These are phyloP conservation scores for Chaetomiaceae sp. DNA, from an alignment of 2,329 filamentous ascomycete species.

Conservation along the genomic window DNA sequence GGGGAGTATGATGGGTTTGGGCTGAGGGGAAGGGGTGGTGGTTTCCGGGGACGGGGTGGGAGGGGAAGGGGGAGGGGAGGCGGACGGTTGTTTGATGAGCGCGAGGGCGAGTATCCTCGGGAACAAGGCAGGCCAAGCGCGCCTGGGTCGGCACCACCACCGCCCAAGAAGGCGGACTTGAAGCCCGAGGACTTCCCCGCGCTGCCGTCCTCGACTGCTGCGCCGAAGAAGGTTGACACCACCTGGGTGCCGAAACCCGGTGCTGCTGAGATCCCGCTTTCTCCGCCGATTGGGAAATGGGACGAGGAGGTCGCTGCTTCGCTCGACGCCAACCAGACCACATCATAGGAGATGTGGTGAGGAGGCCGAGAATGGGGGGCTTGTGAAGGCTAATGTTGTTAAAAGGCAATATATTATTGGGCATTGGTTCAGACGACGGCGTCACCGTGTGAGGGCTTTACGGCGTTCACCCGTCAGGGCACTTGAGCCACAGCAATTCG, in stretches of 20 bases:
- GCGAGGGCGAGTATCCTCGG: neutral
- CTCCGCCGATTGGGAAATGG: constrained; percentile 46
- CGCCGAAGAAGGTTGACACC: constrained; percentile 30
- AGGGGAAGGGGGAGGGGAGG: constrained; percentile 33
- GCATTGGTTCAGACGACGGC: no score
- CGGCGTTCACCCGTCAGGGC: no score
- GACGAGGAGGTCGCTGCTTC: constrained; percentile 52
- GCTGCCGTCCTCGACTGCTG: constrained; percentile 29
- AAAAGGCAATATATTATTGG: no score
- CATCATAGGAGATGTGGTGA: neutral
- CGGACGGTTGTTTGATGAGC: constrained; percentile 24
- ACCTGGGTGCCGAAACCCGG: constrained; percentile 17
- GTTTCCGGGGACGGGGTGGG: constrained; percentile 22
- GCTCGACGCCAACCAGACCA: constrained; percentile 1
- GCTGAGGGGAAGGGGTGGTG: constrained; percentile 11
- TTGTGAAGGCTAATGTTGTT: no score
- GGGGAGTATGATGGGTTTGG: constrained; percentile 20
- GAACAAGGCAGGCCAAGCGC: constrained; percentile 13
- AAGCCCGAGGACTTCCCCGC: constrained; percentile 39
- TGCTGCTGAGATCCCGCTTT: constrained; percentile 29
- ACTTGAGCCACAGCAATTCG: no score
- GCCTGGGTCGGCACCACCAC: constrained; percentile 5
- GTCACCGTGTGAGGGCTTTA: no score
- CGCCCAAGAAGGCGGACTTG: constrained; percentile 26
- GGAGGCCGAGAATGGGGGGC: neutral